phyloP scores from a whole-genome alignment of 2,329 filamentous ascomycete species.

The Fusarium multiceps region DNA sequence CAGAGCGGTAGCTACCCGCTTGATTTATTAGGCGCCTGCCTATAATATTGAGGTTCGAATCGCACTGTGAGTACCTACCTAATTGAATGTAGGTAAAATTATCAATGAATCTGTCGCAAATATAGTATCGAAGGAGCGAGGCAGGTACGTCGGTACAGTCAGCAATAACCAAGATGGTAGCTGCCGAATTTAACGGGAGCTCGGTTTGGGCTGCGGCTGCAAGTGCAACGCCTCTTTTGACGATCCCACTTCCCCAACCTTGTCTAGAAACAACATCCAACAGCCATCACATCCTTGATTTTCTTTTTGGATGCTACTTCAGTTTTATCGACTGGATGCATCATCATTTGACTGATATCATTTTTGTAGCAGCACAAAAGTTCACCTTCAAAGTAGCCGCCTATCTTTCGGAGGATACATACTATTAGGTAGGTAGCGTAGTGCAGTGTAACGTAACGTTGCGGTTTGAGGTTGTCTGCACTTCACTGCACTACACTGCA shows the following conservation, averaged over 20 bases:
- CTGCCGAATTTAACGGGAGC: slow-evolving; percentile 8
- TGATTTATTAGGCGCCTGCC: neutral
- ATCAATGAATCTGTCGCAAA: slow-evolving; percentile 29
- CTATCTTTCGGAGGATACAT: slow-evolving; percentile 12
- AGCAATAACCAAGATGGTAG: neutral
- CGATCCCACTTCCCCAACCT: slow-evolving; percentile 28
- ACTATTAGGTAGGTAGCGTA: neutral
- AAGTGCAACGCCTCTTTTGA: slow-evolving; percentile 13
- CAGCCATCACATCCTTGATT: neutral
- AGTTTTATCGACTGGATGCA: neutral
- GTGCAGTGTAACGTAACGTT: slow-evolving; percentile 46
- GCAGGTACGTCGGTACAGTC: neutral
- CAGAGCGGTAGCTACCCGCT: slow-evolving; percentile 1
- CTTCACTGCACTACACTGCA: neutral
- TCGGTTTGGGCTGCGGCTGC: slow-evolving; percentile 12
- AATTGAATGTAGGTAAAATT: neutral
- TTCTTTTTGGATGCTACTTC: neutral
- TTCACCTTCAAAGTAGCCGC: slow-evolving; percentile 6
- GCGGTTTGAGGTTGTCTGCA: slow-evolving; percentile 31
- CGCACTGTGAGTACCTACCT: neutral
- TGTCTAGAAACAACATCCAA: slow-evolving; percentile 6
- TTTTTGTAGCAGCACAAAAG: slow-evolving; percentile 13
- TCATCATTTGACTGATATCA: neutral
- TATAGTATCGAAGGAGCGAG: slow-evolving; percentile 29
- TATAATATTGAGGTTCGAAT: neutral